These are phyloP conservation scores for Solanum chacoense DNA, from an alignment of 305 asterid species.

Conservation along the genomic window DNA sequence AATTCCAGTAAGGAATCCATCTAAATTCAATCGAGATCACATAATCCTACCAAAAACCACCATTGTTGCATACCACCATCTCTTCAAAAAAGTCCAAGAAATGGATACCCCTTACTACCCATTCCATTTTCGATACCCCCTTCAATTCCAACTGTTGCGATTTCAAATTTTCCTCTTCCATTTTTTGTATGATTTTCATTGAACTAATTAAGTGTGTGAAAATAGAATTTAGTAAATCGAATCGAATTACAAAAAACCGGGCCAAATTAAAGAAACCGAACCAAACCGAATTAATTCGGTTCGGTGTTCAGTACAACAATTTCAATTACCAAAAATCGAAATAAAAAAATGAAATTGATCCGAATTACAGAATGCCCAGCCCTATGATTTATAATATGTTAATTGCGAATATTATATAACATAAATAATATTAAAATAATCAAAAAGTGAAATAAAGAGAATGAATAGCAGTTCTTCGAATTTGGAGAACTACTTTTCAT, in stretches of 20 bases:
- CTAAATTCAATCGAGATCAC: not conserved
- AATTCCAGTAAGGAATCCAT: not conserved
- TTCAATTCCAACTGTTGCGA: slow-evolving; percentile 21
- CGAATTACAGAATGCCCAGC: not conserved
- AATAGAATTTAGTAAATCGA: no score
- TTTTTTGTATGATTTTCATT: not conserved
- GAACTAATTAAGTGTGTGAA: not conserved
- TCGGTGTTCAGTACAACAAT: not conserved
- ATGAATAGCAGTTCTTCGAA: no score
- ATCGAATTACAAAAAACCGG: not conserved
- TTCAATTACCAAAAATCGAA: not conserved
- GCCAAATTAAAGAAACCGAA: no score
- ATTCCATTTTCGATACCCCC: slow-evolving; percentile 1
- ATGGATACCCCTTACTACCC: not conserved
- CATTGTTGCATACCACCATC: not conserved
- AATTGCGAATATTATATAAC: no score
- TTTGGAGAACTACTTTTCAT: not conserved
- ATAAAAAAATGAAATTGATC: no score
- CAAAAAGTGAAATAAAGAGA: not conserved
- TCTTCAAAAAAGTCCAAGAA: not conserved
- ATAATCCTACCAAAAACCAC: not conserved
- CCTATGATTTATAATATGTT: not conserved
- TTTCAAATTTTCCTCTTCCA: no score
- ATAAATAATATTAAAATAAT: no score
- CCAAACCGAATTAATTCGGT: no score